Conservation (phyloP, 176 grass and related monocot species). For the Musa schizocarpa region DNA sequence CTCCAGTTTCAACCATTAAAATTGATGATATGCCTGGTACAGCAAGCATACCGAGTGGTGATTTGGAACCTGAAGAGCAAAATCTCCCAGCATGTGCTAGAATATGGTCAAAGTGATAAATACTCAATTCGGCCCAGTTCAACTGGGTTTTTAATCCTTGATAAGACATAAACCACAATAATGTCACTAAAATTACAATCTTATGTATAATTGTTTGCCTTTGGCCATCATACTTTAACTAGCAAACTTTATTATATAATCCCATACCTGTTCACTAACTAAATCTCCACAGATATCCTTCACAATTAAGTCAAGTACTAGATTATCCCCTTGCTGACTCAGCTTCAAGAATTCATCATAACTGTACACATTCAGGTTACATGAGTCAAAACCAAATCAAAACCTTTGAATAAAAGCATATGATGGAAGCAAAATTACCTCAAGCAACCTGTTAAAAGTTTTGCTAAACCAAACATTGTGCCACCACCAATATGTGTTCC, state of each 20-base stretch:
- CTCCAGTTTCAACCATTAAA: too few species aligned
- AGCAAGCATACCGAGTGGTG: too few species aligned
- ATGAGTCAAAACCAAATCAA: slow-evolving; percentile 32
- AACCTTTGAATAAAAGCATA: slow-evolving; percentile 3
- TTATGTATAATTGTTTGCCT: too few species aligned
- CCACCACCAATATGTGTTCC: slow-evolving; percentile 92
- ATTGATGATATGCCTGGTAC: too few species aligned
- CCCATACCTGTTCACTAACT: slow-evolving; percentile 76
- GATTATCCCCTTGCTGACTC: slow-evolving; percentile 95
- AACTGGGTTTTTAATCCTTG: too few species aligned
- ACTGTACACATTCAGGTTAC: slow-evolving; percentile 42
- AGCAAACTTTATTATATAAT: not conserved
- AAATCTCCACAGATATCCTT: slow-evolving; percentile 97
- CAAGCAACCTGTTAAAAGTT: slow-evolving; percentile 88
- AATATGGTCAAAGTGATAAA: too few species aligned
- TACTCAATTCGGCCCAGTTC: too few species aligned
- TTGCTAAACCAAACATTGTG: slow-evolving; percentile 92
- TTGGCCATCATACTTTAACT: too few species aligned
- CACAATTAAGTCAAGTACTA: slow-evolving; percentile 93
- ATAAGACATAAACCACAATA: too few species aligned
- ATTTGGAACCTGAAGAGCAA: too few species aligned
- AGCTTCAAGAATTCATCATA: slow-evolving; percentile 96
- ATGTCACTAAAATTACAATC: too few species aligned
- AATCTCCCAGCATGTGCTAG: too few species aligned
- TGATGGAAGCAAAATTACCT: slow-evolving; percentile 39